Evolutionary conservation across 495 filamentous ascomycete genomes (phyloP).

Genomic region (Acidiella bohemica): DNA sequence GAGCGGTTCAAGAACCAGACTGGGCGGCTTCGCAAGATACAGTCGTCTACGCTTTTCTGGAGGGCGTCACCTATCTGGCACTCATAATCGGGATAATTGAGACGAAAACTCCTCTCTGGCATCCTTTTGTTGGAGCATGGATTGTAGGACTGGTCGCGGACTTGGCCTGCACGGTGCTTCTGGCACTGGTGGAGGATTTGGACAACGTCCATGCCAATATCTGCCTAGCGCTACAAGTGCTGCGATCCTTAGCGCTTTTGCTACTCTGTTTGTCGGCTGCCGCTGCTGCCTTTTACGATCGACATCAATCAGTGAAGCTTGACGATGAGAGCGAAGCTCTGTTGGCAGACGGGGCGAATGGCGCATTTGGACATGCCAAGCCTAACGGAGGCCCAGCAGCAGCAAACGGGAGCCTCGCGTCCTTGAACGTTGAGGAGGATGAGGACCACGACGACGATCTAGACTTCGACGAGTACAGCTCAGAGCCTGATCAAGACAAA

Average conservation of each 20-base stretch:
- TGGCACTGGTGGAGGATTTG: background rate
- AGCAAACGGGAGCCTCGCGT: background rate
- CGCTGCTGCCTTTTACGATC: constrained; percentile 4
- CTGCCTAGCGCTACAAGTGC: background rate
- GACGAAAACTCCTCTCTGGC: constrained; percentile 7
- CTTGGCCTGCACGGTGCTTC: constrained; percentile 3
- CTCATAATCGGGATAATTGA: constrained; percentile 7
- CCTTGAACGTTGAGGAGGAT: background rate
- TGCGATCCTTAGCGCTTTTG: constrained; percentile 3
- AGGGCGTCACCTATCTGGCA: constrained; percentile 8
- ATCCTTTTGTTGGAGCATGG: constrained; percentile 7
- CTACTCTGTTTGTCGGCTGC: background rate
- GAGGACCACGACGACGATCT: constrained; percentile 3
- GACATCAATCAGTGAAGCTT: background rate
- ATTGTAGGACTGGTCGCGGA: constrained; percentile 4
- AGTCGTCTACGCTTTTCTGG: constrained; percentile 7
- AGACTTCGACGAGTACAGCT: constrained; percentile 13
- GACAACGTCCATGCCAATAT: background rate
- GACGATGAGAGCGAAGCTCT: constrained; percentile 11
- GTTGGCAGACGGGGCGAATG: constrained; percentile 7
- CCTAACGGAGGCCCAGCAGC: background rate
- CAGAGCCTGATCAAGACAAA: constrained; percentile 22
- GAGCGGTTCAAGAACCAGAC: background rate
- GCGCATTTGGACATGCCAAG: constrained; percentile 3
- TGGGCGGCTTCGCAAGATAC: constrained; percentile 7